Evolutionary conservation across 148 eudicot species (phyloP).

Genomic region (Drosera capensis): DNA sequence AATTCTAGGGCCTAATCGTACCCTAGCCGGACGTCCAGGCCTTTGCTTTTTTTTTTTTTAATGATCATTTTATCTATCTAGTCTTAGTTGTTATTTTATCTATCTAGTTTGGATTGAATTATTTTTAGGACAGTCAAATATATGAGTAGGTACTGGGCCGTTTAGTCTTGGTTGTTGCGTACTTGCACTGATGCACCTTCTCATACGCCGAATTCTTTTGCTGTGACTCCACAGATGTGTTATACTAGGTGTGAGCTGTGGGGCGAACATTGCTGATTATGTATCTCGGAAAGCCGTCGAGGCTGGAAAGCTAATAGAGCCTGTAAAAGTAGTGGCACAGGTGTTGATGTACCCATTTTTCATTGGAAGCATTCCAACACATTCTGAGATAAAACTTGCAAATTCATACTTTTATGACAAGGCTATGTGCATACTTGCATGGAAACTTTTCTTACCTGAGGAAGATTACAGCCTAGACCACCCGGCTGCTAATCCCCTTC

Average conservation of each 20-base stretch:
- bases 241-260: conserved; percentile 89
- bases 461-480: conserved; percentile 79
- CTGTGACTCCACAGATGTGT: conserved; percentile 48
- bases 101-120: no score
- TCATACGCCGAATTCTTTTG: background rate
- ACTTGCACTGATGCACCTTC: no score
- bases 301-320: conserved; percentile 57
- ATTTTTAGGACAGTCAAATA: no score
- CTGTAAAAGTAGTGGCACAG: conserved; percentile 85
- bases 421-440: conserved; percentile 74
- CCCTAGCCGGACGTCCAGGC: no score
- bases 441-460: conserved; percentile 86
- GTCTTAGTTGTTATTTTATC: no score
- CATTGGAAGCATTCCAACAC: conserved; percentile 83
- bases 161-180: no score
- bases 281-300: conserved; percentile 80
- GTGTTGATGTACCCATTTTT: conserved; percentile 93
- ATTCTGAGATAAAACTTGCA: conserved; percentile 77
- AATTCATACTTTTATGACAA: conserved; percentile 93
- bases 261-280: conserved; percentile 81
- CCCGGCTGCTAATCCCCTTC: conserved; percentile 89
- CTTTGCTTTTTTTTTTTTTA: no score
- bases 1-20: no score
- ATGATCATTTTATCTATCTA: no score
- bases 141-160: no score